Conservation (phyloP, 352 stramenopile species). For the Peronospora farinosa region DNA sequence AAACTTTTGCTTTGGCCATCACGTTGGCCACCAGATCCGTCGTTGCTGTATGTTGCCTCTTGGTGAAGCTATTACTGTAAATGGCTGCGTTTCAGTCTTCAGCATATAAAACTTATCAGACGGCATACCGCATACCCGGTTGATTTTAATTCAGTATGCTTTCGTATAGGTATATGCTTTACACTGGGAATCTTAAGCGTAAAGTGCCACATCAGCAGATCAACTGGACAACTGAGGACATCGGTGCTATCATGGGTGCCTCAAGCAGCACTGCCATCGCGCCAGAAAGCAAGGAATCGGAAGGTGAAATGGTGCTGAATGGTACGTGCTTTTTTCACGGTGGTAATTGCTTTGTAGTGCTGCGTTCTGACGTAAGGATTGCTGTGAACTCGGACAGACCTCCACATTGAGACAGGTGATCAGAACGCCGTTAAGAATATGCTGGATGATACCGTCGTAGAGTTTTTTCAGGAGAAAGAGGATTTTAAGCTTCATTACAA, state of each 20-base stretch:
- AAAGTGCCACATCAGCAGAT: slow-evolving; percentile 28
- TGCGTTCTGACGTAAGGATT: slow-evolving; percentile 4
- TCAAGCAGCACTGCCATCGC: slow-evolving; percentile 33
- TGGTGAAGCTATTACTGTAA: slow-evolving; percentile 11
- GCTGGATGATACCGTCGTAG: slow-evolving; percentile 72
- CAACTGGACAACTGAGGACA: not conserved
- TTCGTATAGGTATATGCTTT: not conserved
- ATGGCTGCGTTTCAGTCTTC: slow-evolving; percentile 20
- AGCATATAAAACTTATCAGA: slow-evolving; percentile 6
- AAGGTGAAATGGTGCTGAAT: slow-evolving; percentile 61
- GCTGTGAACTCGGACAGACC: slow-evolving; percentile 16
- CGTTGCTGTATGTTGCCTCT: slow-evolving; percentile 20
- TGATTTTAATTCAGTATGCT: slow-evolving; percentile 5
- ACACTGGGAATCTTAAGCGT: not conserved
- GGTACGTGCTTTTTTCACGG: slow-evolving; percentile 25
- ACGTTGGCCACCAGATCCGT: slow-evolving; percentile 7
- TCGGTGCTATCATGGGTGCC: slow-evolving; percentile 29
- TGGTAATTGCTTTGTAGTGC: not conserved
- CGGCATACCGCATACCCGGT: slow-evolving; percentile 11
- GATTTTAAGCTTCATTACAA: slow-evolving; percentile 62
- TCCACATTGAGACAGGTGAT: slow-evolving; percentile 76
- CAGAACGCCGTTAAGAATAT: slow-evolving; percentile 85
- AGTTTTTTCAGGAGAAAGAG: slow-evolving; percentile 60
- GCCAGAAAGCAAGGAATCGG: slow-evolving; percentile 44
- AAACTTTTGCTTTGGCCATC: slow-evolving; percentile 59